These are phyloP conservation scores for Trichoderma hamatum DNA, from an alignment of 2,329 filamentous ascomycete genomes.

Conservation along the genomic window DNA sequence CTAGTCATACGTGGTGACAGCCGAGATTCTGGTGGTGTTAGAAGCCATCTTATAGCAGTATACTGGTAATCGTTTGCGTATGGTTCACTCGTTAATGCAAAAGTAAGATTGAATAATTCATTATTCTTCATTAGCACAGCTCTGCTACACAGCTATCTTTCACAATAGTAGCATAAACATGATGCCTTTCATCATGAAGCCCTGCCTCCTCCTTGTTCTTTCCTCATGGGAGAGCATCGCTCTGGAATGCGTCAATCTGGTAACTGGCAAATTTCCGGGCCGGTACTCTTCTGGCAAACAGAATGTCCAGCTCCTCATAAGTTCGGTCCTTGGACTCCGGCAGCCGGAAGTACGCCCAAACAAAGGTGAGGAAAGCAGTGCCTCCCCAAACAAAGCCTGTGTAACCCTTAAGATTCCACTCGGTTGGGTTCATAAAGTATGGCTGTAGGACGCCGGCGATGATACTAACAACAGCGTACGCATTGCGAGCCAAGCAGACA, in stretches of 20 bases:
- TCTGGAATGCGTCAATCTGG: slow-evolving; percentile 23
- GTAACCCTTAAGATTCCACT: slow-evolving; percentile 53
- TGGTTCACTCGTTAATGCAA: background rate
- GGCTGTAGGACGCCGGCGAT: slow-evolving; percentile 54
- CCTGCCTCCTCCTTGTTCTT: background rate
- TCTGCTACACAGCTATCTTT: background rate
- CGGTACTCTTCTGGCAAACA: slow-evolving; percentile 39
- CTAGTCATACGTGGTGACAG: background rate
- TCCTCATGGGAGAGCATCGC: slow-evolving; percentile 13
- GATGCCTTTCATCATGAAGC: background rate
- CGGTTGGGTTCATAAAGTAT: slow-evolving; percentile 50
- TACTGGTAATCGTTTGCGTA: background rate
- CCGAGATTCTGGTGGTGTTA: background rate
- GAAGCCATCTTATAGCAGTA: background rate
- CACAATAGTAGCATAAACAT: background rate
- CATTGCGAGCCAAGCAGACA: slow-evolving; percentile 53
- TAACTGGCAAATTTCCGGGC: slow-evolving; percentile 40
- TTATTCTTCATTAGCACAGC: background rate
- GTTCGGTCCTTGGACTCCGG: slow-evolving; percentile 57
- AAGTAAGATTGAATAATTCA: background rate
- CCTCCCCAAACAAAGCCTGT: slow-evolving; percentile 53
- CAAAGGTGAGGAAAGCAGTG: slow-evolving; percentile 50
- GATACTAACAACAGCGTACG: slow-evolving; percentile 52
- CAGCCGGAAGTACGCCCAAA: slow-evolving; percentile 55
- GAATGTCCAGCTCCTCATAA: slow-evolving; percentile 46